phyloP scores from a whole-genome alignment of 2,329 filamentous ascomycete genomes.

The Incumbomyces lentus region DNA sequence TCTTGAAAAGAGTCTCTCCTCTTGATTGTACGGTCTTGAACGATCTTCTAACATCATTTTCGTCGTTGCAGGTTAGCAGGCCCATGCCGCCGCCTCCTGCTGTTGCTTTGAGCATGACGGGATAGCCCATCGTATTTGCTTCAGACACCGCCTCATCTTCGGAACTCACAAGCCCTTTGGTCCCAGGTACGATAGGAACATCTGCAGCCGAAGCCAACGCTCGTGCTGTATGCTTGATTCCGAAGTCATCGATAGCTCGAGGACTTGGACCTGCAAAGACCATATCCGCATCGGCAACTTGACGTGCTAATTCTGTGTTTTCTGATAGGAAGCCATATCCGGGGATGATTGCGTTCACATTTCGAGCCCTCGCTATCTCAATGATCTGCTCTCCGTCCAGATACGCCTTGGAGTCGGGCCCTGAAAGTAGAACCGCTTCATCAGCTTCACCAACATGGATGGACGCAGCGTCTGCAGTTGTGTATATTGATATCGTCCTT shows the following conservation, averaged over 20 bases:
- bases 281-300: slow-evolving; percentile 44
- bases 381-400: slow-evolving; percentile 31
- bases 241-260: slow-evolving; percentile 44
- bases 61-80: slow-evolving; percentile 61
- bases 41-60: slow-evolving; percentile 60
- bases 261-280: slow-evolving; percentile 51
- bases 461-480: slow-evolving; percentile 45
- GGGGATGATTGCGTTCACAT: slow-evolving; percentile 51
- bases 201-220: slow-evolving; percentile 42
- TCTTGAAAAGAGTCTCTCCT: slow-evolving; percentile 69
- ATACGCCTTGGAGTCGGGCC: slow-evolving; percentile 40
- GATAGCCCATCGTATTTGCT: slow-evolving; percentile 39
- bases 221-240: slow-evolving; percentile 49
- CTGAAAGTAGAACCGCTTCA: slow-evolving; percentile 41
- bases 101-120: slow-evolving; percentile 65
- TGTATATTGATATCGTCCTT: slow-evolving; percentile 48
- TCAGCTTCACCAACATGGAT: slow-evolving; percentile 46
- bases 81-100: slow-evolving; percentile 77
- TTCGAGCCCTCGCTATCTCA: slow-evolving; percentile 39
- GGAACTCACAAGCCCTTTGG: slow-evolving; percentile 37
- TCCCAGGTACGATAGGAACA: slow-evolving; percentile 47
- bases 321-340: slow-evolving; percentile 60
- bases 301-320: slow-evolving; percentile 50
- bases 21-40: slow-evolving; percentile 64
- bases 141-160: slow-evolving; percentile 39